A percentile compares a stretch with the other conserved stretches of the same genome.
These are phyloP conservation scores for Cetradonia linearis DNA, from an alignment of 495 filamentous ascomycete species.

Conservation along the genomic window DNA sequence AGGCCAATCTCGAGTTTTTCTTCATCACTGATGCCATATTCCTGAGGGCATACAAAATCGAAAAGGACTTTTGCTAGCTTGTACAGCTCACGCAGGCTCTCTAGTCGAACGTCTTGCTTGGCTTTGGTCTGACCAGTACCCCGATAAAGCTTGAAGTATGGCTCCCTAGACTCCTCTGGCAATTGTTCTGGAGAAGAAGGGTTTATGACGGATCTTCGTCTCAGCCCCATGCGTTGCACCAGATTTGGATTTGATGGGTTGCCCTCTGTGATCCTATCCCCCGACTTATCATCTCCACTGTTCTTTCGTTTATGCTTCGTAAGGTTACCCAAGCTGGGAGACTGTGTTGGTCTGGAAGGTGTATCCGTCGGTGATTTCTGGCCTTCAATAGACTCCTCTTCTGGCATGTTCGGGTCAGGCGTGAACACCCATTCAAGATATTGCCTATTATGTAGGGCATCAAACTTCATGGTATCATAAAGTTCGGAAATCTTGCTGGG, in stretches of 20 bases:
- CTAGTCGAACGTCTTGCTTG: conserved; percentile 74
- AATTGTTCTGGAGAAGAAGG: conserved; percentile 37
- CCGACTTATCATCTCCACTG: conserved; percentile 20
- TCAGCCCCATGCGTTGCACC: conserved; percentile 41
- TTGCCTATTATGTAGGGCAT: conserved; percentile 89
- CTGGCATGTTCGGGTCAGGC: conserved; percentile 57
- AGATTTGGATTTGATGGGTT: conserved; percentile 28
- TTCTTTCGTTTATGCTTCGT: conserved; percentile 19
- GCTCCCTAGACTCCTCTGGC: conserved; percentile 42
- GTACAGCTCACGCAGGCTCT: conserved; percentile 84
- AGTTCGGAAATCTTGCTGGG: conserved; percentile 96
- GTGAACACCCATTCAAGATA: conserved; percentile 99
- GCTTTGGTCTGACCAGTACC: conserved; percentile 67
- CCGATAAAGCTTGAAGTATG: conserved; percentile 81
- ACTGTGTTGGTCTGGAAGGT: conserved; percentile 3
- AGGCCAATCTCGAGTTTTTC: conserved; percentile 98
- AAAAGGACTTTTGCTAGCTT: conserved; percentile 88
- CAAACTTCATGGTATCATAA: conserved; percentile 99
- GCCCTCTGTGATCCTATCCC: conserved; percentile 31
- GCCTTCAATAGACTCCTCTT: conserved; percentile 41
- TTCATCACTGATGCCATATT: conserved; percentile 87
- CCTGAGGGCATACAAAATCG: conserved; percentile 96
- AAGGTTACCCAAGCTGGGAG: conserved; percentile 2
- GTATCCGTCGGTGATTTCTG: conserved; percentile 27
- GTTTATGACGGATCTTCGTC: conserved; percentile 34